phyloP scores from a whole-genome alignment of 2,329 filamentous ascomycete genomes.

The Pezicula neosporulosa region DNA sequence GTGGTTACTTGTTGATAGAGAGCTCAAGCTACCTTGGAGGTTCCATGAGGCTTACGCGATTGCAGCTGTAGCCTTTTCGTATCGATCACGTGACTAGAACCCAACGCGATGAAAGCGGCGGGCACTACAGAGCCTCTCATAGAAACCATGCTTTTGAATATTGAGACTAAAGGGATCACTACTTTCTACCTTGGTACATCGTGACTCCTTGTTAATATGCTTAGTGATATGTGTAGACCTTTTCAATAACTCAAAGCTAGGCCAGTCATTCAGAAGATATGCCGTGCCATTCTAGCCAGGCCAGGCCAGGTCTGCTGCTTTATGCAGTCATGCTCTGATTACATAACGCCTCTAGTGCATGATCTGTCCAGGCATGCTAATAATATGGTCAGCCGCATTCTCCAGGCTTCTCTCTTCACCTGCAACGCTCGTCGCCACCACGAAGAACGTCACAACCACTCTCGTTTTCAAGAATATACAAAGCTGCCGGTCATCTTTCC shows the following conservation, averaged over 20 bases:
- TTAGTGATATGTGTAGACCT: no score
- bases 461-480: slow-evolving; percentile 26
- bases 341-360: neutral
- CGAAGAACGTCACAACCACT: slow-evolving; percentile 25
- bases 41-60: slow-evolving; percentile 2
- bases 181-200: no score
- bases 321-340: neutral
- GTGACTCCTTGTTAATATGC: no score
- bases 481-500: slow-evolving; percentile 33
- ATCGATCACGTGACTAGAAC: slow-evolving; percentile 1
- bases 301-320: no score
- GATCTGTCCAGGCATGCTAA: neutral
- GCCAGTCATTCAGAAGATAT: no score
- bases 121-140: no score
- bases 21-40: slow-evolving; percentile 11
- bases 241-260: no score
- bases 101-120: neutral
- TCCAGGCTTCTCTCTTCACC: slow-evolving; percentile 13
- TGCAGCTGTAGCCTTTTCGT: slow-evolving; percentile 7
- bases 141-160: no score
- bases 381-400: slow-evolving; percentile 9
- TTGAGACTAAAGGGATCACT: no score
- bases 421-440: slow-evolving; percentile 23
- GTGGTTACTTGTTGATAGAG: slow-evolving; percentile 9
- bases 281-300: no score